These are phyloP conservation scores for Endotrypanum monterogeii DNA, from an alignment of 208 protist species.

Conservation along the genomic window DNA sequence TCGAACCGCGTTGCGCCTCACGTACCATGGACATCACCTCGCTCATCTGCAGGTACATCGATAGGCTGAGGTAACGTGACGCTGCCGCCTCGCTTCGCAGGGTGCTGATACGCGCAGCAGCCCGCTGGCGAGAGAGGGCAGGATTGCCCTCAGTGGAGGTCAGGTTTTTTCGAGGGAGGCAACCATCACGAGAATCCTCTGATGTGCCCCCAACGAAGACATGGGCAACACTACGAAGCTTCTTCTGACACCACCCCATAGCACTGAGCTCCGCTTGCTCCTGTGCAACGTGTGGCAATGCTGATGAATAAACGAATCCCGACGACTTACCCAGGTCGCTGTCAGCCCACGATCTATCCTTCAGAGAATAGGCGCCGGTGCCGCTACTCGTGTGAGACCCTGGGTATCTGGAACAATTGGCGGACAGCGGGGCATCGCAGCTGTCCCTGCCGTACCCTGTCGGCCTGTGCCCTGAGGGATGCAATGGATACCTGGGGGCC, in stretches of 20 bases:
- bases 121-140: conserved; percentile 24
- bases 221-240: conserved; percentile 15
- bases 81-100: conserved; percentile 54
- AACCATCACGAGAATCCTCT: not conserved
- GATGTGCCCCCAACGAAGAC: conserved; percentile 3
- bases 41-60: conserved; percentile 68
- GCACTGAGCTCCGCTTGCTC: not conserved
- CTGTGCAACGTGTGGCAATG: not conserved
- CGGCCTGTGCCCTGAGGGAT: not conserved
- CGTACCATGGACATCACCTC: conserved; percentile 59
- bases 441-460: not conserved
- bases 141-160: conserved; percentile 8
- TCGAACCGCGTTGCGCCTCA: conserved; percentile 49
- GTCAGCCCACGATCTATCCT: not conserved
- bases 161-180: not conserved
- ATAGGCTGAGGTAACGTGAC: conserved; percentile 49
- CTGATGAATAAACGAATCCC: not conserved
- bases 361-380: not conserved
- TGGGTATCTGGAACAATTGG: not conserved
- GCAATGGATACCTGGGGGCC: not conserved
- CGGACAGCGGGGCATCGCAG: not conserved
- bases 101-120: conserved; percentile 23
- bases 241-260: conserved; percentile 21
- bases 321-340: not conserved
- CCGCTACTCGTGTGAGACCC: not conserved